phyloP scores from a whole-genome alignment of 2,329 filamentous ascomycete species.

The Botrytis squamosa region DNA sequence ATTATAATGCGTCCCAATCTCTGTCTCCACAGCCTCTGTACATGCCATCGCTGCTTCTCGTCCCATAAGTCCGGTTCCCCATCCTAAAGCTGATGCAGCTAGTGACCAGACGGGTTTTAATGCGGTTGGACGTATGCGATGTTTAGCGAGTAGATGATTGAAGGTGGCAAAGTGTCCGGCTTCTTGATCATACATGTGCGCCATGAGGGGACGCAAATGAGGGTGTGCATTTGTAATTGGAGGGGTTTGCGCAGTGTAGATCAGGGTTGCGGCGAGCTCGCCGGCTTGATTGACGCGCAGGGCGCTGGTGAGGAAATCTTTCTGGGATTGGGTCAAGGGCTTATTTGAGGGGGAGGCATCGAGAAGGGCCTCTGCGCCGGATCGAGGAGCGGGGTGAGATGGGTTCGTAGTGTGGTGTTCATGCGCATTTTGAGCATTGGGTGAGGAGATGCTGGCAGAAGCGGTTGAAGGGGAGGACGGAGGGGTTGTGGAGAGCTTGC shows the following conservation, averaged over 20 bases:
- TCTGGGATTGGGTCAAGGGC: conserved; percentile 67
- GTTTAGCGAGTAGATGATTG: conserved; percentile 76
- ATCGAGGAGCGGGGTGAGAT: neutral
- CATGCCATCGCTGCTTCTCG: conserved; percentile 97
- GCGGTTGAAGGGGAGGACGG: conserved; percentile 3
- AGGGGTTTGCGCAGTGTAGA: conserved; percentile 87
- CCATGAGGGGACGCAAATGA: conserved; percentile 85
- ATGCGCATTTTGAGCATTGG: neutral
- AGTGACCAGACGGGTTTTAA: conserved; percentile 89
- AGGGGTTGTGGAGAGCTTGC: conserved; percentile 30
- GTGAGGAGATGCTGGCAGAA: neutral
- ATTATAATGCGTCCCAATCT: conserved; percentile 96
- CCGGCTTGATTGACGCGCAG: conserved; percentile 96
- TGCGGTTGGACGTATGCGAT: conserved; percentile 87
- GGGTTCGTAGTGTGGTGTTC: conserved; percentile 12
- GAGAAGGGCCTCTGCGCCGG: conserved; percentile 6
- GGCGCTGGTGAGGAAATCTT: conserved; percentile 72
- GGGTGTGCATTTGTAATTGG: conserved; percentile 77
- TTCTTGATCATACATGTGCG: conserved; percentile 98
- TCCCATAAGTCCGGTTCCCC: conserved; percentile 85
- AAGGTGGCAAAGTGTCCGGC: conserved; percentile 83
- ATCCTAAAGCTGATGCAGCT: conserved; percentile 78
- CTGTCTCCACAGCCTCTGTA: conserved; percentile 96
- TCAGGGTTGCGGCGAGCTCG: conserved; percentile 92
- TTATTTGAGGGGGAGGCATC: conserved; percentile 21